phyloP scores from a whole-genome alignment of 139 green algal species.

The Yamagishiella unicocca region DNA sequence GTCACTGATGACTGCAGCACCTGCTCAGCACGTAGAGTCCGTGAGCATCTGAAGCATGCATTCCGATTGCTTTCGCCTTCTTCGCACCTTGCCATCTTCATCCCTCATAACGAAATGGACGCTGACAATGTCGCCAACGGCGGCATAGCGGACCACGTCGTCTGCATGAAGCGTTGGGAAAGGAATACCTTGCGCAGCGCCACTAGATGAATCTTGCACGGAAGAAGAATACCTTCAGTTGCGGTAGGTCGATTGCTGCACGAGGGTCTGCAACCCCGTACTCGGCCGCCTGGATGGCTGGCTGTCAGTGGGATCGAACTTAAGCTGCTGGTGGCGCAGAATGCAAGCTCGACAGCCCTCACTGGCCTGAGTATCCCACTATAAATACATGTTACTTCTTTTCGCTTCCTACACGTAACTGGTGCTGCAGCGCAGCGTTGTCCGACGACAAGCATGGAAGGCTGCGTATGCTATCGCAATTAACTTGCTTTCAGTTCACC shows the following conservation, averaged over 20 bases:
- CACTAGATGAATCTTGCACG: too few species aligned
- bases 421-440: too few species aligned
- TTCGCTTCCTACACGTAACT: too few species aligned
- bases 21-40: slow-evolving; percentile 7
- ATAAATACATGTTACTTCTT: too few species aligned
- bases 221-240: slow-evolving; percentile 1
- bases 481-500: too few species aligned
- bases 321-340: too few species aligned
- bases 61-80: background rate
- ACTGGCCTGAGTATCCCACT: too few species aligned
- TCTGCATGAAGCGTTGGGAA: slow-evolving; percentile 27
- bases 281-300: background rate
- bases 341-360: too few species aligned
- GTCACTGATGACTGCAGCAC: slow-evolving; percentile 61
- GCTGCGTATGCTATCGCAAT: too few species aligned
- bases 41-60: background rate
- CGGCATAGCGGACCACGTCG: slow-evolving; percentile 55
- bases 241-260: background rate
- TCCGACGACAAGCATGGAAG: background rate
- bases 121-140: slow-evolving; percentile 75
- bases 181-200: too few species aligned
- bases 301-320: background rate
- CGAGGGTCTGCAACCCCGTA: background rate
- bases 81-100: slow-evolving; percentile 74
- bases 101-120: slow-evolving; percentile 71